Evolutionary conservation across 768 basidiomycete genomes (phyloP).

Genomic region (Hygrophorus pudorinus): DNA sequence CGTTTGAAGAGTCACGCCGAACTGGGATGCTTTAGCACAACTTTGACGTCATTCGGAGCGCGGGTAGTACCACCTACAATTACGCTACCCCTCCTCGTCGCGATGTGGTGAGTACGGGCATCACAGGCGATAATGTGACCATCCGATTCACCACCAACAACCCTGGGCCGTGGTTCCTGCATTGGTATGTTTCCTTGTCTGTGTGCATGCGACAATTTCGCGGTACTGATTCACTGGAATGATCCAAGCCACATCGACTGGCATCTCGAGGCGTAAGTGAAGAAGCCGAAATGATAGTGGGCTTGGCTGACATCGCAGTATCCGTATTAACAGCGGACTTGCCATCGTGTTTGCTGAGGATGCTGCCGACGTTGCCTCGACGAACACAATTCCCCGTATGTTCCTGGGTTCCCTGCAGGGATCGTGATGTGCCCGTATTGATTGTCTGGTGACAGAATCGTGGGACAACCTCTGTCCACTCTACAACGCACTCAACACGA

Average conservation of each 20-base stretch:
- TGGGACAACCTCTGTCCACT: constrained; percentile 21
- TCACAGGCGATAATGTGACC: constrained; percentile 24
- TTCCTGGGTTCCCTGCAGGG: not conserved
- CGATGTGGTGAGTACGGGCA: constrained; percentile 33
- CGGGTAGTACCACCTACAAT: constrained; percentile 28
- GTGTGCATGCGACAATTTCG: not conserved
- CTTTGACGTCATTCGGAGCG: constrained; percentile 35
- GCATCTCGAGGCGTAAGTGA: constrained; percentile 32
- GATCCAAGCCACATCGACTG: constrained; percentile 39
- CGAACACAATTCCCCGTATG: constrained; percentile 5
- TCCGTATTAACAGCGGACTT: constrained; percentile 10
- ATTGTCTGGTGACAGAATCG: constrained; percentile 4
- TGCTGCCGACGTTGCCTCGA: constrained; percentile 2
- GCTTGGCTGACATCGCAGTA: not conserved
- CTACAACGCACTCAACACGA: constrained; percentile 10
- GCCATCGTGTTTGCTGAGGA: constrained; percentile 21
- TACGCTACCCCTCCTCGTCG: constrained; percentile 43
- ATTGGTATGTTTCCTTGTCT: constrained; percentile 24
- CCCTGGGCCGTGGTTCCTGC: constrained; percentile 41
- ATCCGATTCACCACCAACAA: constrained; percentile 44
- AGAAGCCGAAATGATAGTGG: not conserved
- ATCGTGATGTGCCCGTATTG: not conserved
- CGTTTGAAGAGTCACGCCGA: too few species aligned
- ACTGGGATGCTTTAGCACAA: constrained; percentile 21
- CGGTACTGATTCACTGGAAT: not conserved